Conservation (phyloP, 257 asterid species). For the Fraxinus quadrangulata region DNA sequence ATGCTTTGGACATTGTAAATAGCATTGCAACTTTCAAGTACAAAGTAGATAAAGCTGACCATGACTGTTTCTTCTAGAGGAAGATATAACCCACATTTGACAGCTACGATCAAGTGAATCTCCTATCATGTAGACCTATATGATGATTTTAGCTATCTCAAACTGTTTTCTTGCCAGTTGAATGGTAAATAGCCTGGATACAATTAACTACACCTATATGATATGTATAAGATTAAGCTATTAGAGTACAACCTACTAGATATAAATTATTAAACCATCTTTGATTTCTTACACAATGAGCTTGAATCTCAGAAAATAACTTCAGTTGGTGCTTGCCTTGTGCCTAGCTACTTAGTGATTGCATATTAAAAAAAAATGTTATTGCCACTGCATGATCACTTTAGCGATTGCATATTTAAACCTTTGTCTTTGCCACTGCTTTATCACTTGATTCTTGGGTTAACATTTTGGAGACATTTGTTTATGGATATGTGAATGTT, state of each 20-base stretch:
- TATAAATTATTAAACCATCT: neutral
- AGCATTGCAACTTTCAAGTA: neutral
- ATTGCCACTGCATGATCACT: neutral
- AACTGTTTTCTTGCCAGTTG: neutral
- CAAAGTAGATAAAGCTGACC: neutral
- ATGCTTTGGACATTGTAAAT: neutral
- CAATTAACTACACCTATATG: too few relatives aligned
- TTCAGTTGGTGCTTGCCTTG: neutral
- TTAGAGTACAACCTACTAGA: neutral
- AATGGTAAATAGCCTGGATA: neutral
- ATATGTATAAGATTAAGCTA: neutral
- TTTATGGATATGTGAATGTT: neutral
- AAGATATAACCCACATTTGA: neutral
- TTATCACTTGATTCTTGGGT: neutral
- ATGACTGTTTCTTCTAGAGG: neutral
- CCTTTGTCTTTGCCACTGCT: neutral
- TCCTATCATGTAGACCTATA: neutral
- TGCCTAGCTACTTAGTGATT: neutral
- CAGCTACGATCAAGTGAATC: neutral
- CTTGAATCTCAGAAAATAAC: neutral
- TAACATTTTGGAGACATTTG: neutral
- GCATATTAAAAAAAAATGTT: neutral
- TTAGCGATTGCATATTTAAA: neutral
- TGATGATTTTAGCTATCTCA: neutral
- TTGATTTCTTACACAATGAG: neutral